phyloP scores from a whole-genome alignment of 73 alveolate species.

The Uronychia binucleata region DNA sequence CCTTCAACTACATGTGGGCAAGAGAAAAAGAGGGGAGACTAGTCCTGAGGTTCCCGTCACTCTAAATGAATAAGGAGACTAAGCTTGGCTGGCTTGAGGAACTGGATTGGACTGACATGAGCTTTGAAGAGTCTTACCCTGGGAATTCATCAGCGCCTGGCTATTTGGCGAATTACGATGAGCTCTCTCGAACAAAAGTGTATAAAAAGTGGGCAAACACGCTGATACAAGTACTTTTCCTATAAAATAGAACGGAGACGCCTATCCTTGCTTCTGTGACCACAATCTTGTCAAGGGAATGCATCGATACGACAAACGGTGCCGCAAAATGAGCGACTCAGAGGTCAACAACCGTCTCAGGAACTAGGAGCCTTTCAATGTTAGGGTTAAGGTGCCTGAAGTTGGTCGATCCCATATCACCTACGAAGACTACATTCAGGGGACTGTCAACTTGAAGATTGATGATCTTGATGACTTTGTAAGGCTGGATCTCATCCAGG shows the following conservation, averaged over 20 bases:
- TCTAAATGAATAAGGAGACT: neutral
- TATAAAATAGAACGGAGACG: neutral
- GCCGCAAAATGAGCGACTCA: neutral
- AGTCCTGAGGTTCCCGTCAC: neutral
- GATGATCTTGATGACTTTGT: neutral
- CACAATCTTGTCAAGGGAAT: neutral
- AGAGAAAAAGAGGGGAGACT: neutral
- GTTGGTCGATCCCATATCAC: neutral
- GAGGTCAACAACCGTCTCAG: neutral
- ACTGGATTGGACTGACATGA: neutral
- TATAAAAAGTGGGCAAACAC: neutral
- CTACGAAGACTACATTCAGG: neutral
- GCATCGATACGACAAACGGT: neutral
- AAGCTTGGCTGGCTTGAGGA: neutral
- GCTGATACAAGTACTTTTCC: neutral
- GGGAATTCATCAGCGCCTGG: neutral
- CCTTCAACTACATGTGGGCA: neutral
- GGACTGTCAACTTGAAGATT: neutral
- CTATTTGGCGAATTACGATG: neutral
- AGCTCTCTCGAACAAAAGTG: neutral
- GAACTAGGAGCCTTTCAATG: neutral
- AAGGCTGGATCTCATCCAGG: neutral
- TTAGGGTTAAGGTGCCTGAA: neutral
- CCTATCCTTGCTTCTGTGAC: neutral
- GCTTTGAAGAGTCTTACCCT: neutral